Evolutionary conservation across 2,329 filamentous ascomycete species (phyloP), one percentile per base, ranked within the genome.

Genomic region (Zasmidium cellare): DNA sequence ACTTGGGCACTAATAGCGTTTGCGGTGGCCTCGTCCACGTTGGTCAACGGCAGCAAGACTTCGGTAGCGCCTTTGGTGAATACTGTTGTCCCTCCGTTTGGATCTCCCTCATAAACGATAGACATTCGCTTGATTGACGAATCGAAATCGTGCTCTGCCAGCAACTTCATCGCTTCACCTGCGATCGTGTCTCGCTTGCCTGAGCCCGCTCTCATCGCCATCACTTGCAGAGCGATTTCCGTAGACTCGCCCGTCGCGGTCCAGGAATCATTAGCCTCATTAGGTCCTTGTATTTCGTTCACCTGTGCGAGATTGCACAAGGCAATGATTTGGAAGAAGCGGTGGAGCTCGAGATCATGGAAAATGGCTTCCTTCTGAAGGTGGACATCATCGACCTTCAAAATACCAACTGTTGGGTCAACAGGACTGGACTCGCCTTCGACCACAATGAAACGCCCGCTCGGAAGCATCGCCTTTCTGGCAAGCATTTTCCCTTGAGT

Each of bases 211-310:
- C 87, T 83, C 55, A 82, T 84, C 6, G 86, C 86, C 69, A 90
- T 88, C 0, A 90, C 87, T 64, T 90, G 87, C 25, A 90, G 86
- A 1, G 87, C 87, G 59, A 90, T 88, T 65, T 90, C 87, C 0
- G 87, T 90, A 0, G 85, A 85, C 62, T 88, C 86, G 22, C 86
- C 87, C 31, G 64, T 83, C 78, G 82, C 84, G 54, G 82, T 79
- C 86, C 86, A 89, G 35, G 80, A 76, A 12, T 79, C 77, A 12
- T 82, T 75, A 48, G 75, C 75, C 55, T 82, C 76, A 20, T 62
- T 57, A 2, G 65, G 63, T 82, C 80, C n/a, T n/a, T n/a, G n/a
- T n/a, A n/a, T n/a, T n/a, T n/a, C 67, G 47, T 76, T 76, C 3
- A 86, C 80, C 23, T 80, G 80, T 1, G 86, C 84, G 19, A 89